phyloP scores from a whole-genome alignment of 768 basidiomycete species.

The Lentinula edodes region DNA sequence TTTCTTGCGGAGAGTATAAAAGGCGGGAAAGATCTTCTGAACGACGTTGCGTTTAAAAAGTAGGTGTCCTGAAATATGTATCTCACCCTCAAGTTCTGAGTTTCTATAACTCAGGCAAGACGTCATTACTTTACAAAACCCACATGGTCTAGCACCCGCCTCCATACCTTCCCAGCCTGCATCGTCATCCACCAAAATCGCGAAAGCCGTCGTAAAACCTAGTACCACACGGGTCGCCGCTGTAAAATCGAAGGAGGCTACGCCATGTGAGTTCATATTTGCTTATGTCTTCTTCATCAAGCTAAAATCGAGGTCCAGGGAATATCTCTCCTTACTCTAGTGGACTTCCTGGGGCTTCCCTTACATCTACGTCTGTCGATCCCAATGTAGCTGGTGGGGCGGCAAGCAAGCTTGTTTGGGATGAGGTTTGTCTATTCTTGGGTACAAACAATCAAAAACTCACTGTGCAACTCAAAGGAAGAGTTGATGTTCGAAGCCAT shows the following conservation, averaged over 20 bases:
- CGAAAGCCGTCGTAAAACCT: conserved; percentile 30
- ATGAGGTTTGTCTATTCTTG: conserved; percentile 53
- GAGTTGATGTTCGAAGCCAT: conserved; percentile 98
- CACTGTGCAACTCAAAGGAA: conserved; percentile 44
- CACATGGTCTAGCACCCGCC: conserved; percentile 65
- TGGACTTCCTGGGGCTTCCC: conserved; percentile 84
- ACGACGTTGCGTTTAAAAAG: conserved; percentile 83
- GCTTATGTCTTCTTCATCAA: not conserved
- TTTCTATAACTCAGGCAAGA: conserved; percentile 52
- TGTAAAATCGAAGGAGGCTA: conserved; percentile 44
- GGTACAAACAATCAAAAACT: not conserved
- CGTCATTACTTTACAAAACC: conserved; percentile 91
- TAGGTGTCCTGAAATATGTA: conserved; percentile 23
- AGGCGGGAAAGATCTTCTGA: conserved; percentile 80
- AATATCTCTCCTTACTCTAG: conserved; percentile 89
- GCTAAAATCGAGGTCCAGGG: conserved; percentile 39
- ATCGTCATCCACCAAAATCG: conserved; percentile 24
- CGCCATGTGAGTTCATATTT: conserved; percentile 52
- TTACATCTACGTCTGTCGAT: conserved; percentile 90
- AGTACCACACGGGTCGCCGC: conserved; percentile 22
- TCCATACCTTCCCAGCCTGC: conserved; percentile 31
- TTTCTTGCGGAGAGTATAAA: conserved; percentile 89
- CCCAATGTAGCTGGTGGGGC: conserved; percentile 48
- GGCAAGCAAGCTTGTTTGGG: conserved; percentile 85
- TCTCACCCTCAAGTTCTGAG: not conserved